phyloP scores from a whole-genome alignment of 345 rosid species.

The Camelina sativa region DNA sequence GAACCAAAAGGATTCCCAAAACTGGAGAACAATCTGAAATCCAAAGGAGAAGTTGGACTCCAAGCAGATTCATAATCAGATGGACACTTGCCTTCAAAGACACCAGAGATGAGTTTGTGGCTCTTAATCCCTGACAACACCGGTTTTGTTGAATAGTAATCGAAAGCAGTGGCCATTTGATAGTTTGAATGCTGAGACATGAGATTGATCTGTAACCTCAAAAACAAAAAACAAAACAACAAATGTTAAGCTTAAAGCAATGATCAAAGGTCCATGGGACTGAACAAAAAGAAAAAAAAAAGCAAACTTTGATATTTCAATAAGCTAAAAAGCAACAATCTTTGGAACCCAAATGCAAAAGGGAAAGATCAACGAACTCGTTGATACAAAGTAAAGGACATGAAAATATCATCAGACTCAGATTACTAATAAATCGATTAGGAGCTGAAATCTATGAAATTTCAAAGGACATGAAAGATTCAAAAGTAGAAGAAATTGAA shows the following conservation, averaged over 20 bases:
- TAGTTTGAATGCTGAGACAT: slow-evolving; percentile 60
- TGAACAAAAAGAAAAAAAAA: not conserved
- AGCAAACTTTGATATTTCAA: not conserved
- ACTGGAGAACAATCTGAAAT: slow-evolving; percentile 63
- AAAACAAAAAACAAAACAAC: not conserved
- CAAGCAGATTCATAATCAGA: slow-evolving; percentile 70
- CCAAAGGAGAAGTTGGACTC: slow-evolving; percentile 96
- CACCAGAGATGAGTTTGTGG: slow-evolving; percentile 52
- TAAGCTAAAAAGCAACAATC: slow-evolving; percentile 20
- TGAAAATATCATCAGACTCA: not conserved
- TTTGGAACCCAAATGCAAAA: slow-evolving; percentile 18
- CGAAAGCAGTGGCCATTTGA: slow-evolving; percentile 49
- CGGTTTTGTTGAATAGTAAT: slow-evolving; percentile 24
- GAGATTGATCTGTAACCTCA: slow-evolving; percentile 40
- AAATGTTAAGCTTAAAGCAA: slow-evolving; percentile 14
- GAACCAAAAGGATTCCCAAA: slow-evolving; percentile 51
- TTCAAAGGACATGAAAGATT: not conserved
- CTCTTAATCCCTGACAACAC: slow-evolving; percentile 42
- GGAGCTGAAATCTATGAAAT: slow-evolving; percentile 20
- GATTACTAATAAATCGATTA: slow-evolving; percentile 11
- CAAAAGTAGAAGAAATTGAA: slow-evolving; percentile 14
- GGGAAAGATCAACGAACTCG: not conserved
- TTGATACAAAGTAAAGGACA: not conserved
- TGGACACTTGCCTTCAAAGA: slow-evolving; percentile 67
- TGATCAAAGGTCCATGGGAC: slow-evolving; percentile 11